These are phyloP conservation scores for Talaromyces piceae DNA, from an alignment of 2,329 filamentous ascomycete genomes.

Conservation along the genomic window DNA sequence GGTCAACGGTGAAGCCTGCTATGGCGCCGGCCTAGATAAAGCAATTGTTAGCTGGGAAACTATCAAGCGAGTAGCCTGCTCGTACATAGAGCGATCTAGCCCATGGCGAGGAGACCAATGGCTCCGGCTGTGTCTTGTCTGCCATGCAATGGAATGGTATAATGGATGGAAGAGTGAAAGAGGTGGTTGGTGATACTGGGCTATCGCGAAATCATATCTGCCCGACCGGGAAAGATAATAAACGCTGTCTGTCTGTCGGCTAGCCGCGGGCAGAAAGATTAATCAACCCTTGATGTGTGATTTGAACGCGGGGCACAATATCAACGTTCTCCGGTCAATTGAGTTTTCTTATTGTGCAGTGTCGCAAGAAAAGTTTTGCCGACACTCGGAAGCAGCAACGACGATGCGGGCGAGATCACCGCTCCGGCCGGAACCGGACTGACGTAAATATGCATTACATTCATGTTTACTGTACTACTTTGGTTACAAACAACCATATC, in stretches of 20 bases:
- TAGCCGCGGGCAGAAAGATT: no score
- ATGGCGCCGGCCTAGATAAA: slow-evolving; percentile 65
- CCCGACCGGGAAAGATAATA: not conserved
- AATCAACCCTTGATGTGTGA: no score
- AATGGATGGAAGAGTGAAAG: not conserved
- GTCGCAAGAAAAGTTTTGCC: no score
- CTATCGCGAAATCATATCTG: slow-evolving; percentile 10
- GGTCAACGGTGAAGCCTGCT: slow-evolving; percentile 92
- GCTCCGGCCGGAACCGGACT: no score
- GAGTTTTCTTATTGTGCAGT: no score
- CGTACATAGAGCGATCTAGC: slow-evolving; percentile 27
- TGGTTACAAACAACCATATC: no score
- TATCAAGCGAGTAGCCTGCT: not conserved
- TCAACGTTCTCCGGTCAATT: no score
- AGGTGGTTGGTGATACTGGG: not conserved
- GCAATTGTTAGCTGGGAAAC: not conserved
- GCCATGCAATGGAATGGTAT: slow-evolving; percentile 13
- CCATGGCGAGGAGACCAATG: slow-evolving; percentile 36
- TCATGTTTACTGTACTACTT: no score
- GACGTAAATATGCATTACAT: no score
- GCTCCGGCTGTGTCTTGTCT: slow-evolving; percentile 22
- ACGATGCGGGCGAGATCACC: no score
- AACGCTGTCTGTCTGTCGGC: not conserved
- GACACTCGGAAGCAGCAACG: no score
- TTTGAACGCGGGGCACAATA: no score